phyloP scores from a whole-genome alignment of 345 rosid genomes.

The Citrus mangshanensis region DNA sequence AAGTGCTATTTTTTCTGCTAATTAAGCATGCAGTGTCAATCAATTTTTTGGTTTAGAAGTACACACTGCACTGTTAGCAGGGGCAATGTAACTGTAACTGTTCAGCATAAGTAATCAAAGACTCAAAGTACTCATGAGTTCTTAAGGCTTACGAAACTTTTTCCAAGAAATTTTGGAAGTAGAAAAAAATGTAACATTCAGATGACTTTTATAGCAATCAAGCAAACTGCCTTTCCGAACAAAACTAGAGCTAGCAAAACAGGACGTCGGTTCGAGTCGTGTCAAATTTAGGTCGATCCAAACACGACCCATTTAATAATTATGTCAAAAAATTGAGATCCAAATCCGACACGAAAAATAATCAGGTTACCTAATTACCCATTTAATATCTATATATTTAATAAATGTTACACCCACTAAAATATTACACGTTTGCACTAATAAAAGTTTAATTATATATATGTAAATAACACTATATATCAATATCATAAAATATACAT shows the following conservation, averaged over 20 bases:
- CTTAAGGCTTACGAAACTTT: neutral
- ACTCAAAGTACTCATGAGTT: neutral
- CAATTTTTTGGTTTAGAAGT: neutral
- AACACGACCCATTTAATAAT: too few relatives aligned
- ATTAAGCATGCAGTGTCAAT: neutral
- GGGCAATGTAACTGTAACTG: neutral
- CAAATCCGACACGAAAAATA: too few relatives aligned
- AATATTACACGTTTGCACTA: too few relatives aligned
- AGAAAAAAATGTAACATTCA: neutral
- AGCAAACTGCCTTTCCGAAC: neutral
- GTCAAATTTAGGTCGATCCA: too few relatives aligned
- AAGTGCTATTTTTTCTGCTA: neutral
- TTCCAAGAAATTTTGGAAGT: neutral
- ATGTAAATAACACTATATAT: too few relatives aligned
- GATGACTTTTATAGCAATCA: neutral
- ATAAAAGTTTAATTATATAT: too few relatives aligned
- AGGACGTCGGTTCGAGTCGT: too few relatives aligned
- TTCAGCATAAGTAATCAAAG: neutral
- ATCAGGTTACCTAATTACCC: fast-evolving
- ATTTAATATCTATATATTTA: too few relatives aligned
- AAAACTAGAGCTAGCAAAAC: neutral
- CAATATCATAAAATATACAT: too few relatives aligned
- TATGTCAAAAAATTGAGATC: too few relatives aligned
- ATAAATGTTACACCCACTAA: too few relatives aligned
- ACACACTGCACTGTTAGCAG: neutral